Evolutionary conservation across 169 alveolate species (phyloP).

Genomic region (Perkinsus chesapeaki): DNA sequence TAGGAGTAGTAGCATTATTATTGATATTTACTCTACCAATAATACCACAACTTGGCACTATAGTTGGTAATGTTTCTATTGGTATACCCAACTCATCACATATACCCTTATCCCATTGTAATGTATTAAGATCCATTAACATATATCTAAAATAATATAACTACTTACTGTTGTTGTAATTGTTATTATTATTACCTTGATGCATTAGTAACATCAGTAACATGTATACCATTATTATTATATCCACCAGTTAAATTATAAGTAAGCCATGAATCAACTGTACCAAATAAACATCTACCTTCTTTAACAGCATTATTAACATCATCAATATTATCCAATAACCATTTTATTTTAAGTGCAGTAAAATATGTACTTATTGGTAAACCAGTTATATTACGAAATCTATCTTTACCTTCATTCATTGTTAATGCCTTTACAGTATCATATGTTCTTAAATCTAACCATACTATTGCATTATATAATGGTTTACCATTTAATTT

Average conservation of each 20-base stretch:
- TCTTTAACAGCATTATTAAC: not conserved
- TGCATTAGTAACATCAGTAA: conserved; percentile 87
- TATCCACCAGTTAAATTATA: conserved; percentile 23
- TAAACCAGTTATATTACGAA: conserved; percentile 71
- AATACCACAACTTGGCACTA: not conserved
- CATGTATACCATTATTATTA: not conserved
- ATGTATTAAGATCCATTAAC: conserved; percentile 68
- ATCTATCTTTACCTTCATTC: conserved; percentile 42
- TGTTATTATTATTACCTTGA: conserved; percentile 46
- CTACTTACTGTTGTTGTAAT: not conserved
- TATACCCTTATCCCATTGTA: conserved; percentile 70
- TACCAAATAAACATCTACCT: conserved; percentile 10
- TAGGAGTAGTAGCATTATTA: not conserved
- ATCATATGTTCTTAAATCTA: conserved; percentile 71
- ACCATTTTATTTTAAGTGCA: conserved; percentile 38
- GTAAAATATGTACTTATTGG: conserved; percentile 78
- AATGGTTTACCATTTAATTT: conserved; percentile 67
- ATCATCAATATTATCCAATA: not conserved
- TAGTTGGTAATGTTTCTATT: not conserved
- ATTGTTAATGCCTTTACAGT: conserved; percentile 45
- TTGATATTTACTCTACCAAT: not conserved
- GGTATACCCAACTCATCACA: conserved; percentile 47
- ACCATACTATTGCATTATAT: conserved; percentile 86
- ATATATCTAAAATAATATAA: not conserved
- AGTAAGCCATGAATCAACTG: conserved; percentile 59